phyloP scores from a whole-genome alignment of 2,329 filamentous ascomycete species.

The Claviceps arundinis region DNA sequence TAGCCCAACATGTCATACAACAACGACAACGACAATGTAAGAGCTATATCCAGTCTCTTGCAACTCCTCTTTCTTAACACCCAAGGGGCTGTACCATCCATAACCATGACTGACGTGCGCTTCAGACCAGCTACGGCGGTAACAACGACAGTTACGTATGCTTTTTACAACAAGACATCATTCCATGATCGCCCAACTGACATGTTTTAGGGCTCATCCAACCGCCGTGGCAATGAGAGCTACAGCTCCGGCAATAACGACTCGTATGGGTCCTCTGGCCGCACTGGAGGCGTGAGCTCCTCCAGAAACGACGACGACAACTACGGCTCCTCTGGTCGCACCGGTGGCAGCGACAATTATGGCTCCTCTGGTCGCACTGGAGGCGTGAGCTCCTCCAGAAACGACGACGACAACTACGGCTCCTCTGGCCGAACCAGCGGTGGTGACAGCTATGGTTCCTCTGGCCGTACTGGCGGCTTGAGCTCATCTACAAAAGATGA shows the following conservation, averaged over 20 bases:
- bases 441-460: constrained; percentile 9
- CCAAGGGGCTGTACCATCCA: no score
- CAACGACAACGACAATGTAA: constrained; percentile 24
- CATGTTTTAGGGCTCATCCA: constrained; percentile 9
- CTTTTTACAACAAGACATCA: neutral
- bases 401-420: constrained; percentile 7
- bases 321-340: no score
- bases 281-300: neutral
- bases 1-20: constrained; percentile 32
- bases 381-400: no score
- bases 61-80: no score
- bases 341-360: no score
- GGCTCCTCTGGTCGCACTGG: constrained; percentile 11
- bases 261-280: constrained; percentile 11
- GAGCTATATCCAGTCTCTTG: constrained; percentile 3
- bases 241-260: constrained; percentile 8
- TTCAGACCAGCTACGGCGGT: constrained; percentile 16
- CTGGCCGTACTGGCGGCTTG: neutral
- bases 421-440: constrained; percentile 7
- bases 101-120: no score
- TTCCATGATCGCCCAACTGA: no score
- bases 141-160: constrained; percentile 16
- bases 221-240: constrained; percentile 7
- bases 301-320: constrained; percentile 4
- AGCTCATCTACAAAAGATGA: constrained; percentile 10